These are phyloP conservation scores for Epichloe festucae DNA, from an alignment of 2,329 filamentous ascomycete species.

Conservation along the genomic window DNA sequence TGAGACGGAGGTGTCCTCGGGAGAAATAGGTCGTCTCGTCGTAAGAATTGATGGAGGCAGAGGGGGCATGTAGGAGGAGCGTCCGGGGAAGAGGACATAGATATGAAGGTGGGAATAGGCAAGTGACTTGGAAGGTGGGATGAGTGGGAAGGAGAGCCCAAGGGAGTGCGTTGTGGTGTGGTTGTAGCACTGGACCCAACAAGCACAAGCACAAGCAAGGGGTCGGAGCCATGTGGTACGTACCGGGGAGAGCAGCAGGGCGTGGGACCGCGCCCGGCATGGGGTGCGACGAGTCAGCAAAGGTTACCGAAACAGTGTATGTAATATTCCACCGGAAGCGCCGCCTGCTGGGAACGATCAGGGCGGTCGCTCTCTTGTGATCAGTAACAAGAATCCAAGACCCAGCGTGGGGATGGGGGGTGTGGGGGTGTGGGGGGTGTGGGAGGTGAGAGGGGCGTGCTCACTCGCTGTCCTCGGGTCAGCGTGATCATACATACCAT, in stretches of 20 bases:
- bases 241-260: neutral
- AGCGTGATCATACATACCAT: neutral
- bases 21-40: neutral
- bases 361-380: conserved; percentile 2
- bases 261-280: neutral
- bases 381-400: conserved; percentile 1
- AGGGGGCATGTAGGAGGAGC: neutral
- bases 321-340: neutral
- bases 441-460: neutral
- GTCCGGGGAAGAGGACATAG: conserved; percentile 8
- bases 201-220: conserved; percentile 1
- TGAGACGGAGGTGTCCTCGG: neutral
- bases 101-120: conserved; percentile 6
- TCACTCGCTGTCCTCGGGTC: neutral
- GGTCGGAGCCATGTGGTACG: conserved; percentile 6
- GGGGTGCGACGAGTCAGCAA: neutral
- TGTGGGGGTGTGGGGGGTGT: too few species aligned
- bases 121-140: conserved; percentile 7
- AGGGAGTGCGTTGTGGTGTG: conserved; percentile 5
- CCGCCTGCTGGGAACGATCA: neutral
- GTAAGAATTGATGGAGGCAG: neutral
- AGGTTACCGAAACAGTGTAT: neutral
- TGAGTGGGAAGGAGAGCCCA: conserved; percentile 7
- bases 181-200: conserved; percentile 1
- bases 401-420: neutral